Evolutionary conservation across 2,329 filamentous ascomycete species (phyloP).

Genomic region (Alternaria sp.): DNA sequence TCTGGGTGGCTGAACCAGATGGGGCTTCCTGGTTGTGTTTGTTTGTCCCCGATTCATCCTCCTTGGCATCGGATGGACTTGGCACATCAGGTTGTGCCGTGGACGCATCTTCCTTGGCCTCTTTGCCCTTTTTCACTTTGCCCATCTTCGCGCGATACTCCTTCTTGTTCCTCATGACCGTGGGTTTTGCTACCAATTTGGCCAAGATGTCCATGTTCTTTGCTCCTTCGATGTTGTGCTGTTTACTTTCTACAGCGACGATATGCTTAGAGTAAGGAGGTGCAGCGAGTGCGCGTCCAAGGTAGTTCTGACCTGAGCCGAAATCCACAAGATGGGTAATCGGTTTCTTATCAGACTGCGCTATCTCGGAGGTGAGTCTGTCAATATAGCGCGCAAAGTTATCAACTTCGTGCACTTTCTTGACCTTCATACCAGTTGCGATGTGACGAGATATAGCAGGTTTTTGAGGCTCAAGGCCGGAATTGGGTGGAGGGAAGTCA

Average conservation of each 20-base stretch:
- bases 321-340: conserved; percentile 95
- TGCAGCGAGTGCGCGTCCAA: conserved; percentile 85
- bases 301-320: conserved; percentile 95
- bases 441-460: conserved; percentile 73
- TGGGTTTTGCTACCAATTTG: conserved; percentile 75
- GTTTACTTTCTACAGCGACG: conserved; percentile 87
- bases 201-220: conserved; percentile 85
- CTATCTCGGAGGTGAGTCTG: conserved; percentile 66
- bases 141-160: conserved; percentile 64
- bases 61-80: conserved; percentile 4
- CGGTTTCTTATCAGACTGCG: conserved; percentile 36
- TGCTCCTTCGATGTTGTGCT: conserved; percentile 86
- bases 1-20: neutral
- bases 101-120: conserved; percentile 31
- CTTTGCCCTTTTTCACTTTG: conserved; percentile 52
- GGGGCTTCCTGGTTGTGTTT: neutral
- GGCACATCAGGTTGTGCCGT: too few relatives aligned
- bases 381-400: conserved; percentile 89
- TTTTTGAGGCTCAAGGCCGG: conserved; percentile 48
- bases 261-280: conserved; percentile 86
- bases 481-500: conserved; percentile 58
- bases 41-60: neutral
- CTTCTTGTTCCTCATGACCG: conserved; percentile 84
- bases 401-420: conserved; percentile 93
- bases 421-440: conserved; percentile 90